Evolutionary conservation across 1,139 yeast genomes (phyloP), one percentile per base, ranked within the genome.

Genomic region (Pichia sp.): DNA sequence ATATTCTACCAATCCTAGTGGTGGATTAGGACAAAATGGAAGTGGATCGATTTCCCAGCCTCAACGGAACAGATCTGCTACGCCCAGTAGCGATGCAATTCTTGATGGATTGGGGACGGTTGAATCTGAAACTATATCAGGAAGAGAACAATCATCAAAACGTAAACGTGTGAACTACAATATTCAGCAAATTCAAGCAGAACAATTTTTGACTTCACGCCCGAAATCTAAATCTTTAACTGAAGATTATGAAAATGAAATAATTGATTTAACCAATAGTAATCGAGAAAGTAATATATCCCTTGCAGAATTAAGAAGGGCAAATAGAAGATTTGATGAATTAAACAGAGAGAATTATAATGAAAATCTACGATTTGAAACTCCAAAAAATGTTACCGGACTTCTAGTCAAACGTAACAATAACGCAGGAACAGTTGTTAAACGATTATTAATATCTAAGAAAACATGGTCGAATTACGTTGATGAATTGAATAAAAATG

Each of bases 281-380:
- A 25, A 11, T 32, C 11, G 30, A 4, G 30, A 31, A 16, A 22
- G 23, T 43, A 38, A 43, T 47, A 40, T 52, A 29, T 37, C 59
- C 48, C 12, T 47, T 4, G 47, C 52, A 2, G 70, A 64, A 42
- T 58, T 59, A 45, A 62, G 62, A 47, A 63, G 62, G 40, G 65
- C 69, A 1, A 53, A 55, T 23, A 66, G 65, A 47, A 51, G 74
- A 35, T 65, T 67, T 40, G 64, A 60, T 4, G 73, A 69, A 45
- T 51, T 70, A 20, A 69, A 67, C 45, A 51, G 65, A 27, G 74
- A 70, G 52, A 69, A 69, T 48, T 69, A 67, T 51, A 66, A 59
- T 50, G 73, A 68, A 24, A 49, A 37, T 49, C 47, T 56, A 3
- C 60, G 60, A 40, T 55, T 68, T 16, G 74, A 69, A 26, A 51